phyloP scores from a whole-genome alignment of 1,139 yeast genomes.

The Pichia sp. region DNA sequence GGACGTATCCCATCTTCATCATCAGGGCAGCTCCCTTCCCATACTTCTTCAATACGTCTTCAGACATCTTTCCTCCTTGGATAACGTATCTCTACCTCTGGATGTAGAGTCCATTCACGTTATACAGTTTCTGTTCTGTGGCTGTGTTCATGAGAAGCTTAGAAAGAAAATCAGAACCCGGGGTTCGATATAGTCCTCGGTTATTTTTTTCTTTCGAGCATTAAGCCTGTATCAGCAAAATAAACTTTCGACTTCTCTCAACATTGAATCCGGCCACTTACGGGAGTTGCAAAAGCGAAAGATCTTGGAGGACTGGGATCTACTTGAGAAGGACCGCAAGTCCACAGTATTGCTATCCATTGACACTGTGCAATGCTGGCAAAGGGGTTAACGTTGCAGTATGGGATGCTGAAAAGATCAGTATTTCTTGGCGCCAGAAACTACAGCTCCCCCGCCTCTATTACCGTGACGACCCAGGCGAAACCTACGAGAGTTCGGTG shows the following conservation, averaged over 20 bases:
- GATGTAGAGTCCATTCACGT: neutral
- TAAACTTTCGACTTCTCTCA: no score
- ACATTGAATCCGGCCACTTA: no score
- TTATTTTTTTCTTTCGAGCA: no score
- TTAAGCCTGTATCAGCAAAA: no score
- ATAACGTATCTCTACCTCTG: neutral
- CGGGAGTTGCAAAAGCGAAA: neutral
- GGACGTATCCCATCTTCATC: slow-evolving; percentile 80
- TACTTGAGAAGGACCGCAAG: no score
- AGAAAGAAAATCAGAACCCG: no score
- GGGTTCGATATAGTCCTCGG: no score
- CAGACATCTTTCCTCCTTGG: neutral
- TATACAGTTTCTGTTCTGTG: no score
- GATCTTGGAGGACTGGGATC: no score
- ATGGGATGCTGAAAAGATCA: neutral
- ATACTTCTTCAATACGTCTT: slow-evolving; percentile 36
- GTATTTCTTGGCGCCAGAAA: neutral
- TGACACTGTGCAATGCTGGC: neutral
- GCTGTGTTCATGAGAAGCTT: no score
- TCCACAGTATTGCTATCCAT: neutral
- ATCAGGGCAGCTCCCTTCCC: slow-evolving; percentile 85
- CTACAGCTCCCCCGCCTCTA: neutral
- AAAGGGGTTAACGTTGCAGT: neutral
- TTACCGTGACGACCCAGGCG: neutral
- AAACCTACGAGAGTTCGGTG: slow-evolving; percentile 36